Percentiles rank a stretch among this genome's conserved stretches.
These are phyloP conservation scores for Erysimum cheiri DNA, from an alignment of 441 rosid genomes.

Conservation along the genomic window DNA sequence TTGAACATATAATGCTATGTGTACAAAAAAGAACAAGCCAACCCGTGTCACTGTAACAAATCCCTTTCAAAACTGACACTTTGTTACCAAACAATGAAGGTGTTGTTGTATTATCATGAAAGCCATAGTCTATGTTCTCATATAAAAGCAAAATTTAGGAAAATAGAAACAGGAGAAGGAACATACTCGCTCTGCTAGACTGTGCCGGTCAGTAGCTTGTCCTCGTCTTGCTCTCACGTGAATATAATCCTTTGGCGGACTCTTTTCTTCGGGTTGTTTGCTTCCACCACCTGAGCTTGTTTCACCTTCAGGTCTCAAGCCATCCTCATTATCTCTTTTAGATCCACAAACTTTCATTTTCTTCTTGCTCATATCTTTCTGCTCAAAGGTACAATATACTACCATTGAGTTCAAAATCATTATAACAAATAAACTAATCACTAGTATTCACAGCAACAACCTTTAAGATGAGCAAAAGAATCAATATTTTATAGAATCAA, in stretches of 20 bases:
- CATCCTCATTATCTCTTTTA: conserved; percentile 47
- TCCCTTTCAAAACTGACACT: background rate
- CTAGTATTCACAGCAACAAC: background rate
- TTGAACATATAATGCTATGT: background rate
- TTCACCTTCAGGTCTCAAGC: conserved; percentile 63
- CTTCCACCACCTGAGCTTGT: conserved; percentile 61
- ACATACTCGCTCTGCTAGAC: conserved; percentile 72
- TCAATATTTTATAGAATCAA: background rate
- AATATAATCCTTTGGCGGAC: conserved; percentile 65
- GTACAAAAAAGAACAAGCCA: background rate
- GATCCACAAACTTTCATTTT: conserved; percentile 47
- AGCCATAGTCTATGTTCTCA: background rate
- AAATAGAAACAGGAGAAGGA: conserved; percentile 16
- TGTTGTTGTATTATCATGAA: background rate
- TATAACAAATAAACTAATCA: background rate
- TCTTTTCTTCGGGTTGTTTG: conserved; percentile 55
- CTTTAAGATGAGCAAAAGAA: conserved; percentile 7
- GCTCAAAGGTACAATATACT: background rate
- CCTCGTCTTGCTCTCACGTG: conserved; percentile 79
- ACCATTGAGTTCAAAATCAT: background rate
- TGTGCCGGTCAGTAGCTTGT: conserved; percentile 75
- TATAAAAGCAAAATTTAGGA: background rate
- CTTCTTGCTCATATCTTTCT: conserved; percentile 44
- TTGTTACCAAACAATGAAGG: background rate
- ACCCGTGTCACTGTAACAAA: background rate